These are phyloP conservation scores for Scutellospora calospora DNA, from an alignment of 371 early-diverging fungal species.

Conservation along the genomic window DNA sequence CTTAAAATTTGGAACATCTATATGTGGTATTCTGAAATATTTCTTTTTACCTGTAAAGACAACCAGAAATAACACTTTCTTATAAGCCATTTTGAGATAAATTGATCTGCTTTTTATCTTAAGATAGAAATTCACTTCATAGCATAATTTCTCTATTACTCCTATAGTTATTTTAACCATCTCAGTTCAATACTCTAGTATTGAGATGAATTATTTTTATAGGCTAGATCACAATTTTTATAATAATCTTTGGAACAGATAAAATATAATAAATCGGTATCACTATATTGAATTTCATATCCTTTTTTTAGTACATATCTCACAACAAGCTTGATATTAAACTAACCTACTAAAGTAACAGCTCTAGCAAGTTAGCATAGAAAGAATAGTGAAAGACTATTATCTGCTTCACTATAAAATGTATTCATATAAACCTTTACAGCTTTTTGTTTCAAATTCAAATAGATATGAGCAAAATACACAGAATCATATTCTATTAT, in stretches of 20 bases:
- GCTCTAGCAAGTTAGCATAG: neutral
- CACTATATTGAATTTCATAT: constrained; percentile 12
- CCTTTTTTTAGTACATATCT: constrained; percentile 32
- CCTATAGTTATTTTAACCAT: no score
- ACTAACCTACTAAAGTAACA: neutral
- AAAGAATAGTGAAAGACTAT: constrained; percentile 20
- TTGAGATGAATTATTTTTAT: no score
- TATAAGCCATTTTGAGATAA: constrained; percentile 37
- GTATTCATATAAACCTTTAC: constrained; percentile 34
- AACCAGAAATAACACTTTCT: constrained; percentile 15
- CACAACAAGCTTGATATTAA: constrained; percentile 26
- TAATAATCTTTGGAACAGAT: neutral
- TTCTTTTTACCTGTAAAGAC: neutral
- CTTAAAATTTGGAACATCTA: constrained; percentile 10
- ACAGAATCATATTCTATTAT: neutral
- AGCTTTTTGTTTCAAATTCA: constrained; percentile 11
- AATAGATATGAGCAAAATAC: neutral
- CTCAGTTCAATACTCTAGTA: no score
- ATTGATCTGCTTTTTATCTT: neutral
- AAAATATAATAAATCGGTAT: constrained; percentile 18
- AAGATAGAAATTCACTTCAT: neutral
- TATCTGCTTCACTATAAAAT: constrained; percentile 22
- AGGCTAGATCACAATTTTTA: neutral
- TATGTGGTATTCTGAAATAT: neutral
- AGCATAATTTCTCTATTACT: no score